phyloP scores from a whole-genome alignment of 805 yeast species.

The Lipomyces mesembrius region DNA sequence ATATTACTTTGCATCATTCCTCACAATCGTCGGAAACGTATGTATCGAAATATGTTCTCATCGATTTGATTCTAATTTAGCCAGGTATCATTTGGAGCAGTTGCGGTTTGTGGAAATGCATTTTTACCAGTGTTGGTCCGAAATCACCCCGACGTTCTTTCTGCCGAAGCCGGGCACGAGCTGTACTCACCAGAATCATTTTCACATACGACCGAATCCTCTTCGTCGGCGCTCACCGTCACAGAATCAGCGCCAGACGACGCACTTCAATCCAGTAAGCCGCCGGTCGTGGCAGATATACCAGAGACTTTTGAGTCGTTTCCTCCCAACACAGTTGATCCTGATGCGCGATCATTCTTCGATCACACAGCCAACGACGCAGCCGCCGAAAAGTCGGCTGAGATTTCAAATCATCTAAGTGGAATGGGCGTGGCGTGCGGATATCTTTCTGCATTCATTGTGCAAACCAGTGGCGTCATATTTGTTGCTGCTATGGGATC shows the following conservation, averaged over 20 bases:
- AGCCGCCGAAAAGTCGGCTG: conserved; percentile 23
- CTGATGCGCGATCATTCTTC: conserved; percentile 21
- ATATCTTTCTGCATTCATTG: conserved; percentile 68
- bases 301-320: conserved; percentile 29
- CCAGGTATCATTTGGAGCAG: conserved; percentile 68
- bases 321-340: conserved; percentile 24
- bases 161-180: not conserved
- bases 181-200: not conserved
- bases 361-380: conserved; percentile 11
- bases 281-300: conserved; percentile 4
- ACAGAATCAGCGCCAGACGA: conserved; percentile 5
- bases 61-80: not conserved
- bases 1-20: conserved; percentile 57
- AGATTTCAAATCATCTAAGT: conserved; percentile 50
- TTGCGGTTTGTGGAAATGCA: conserved; percentile 79
- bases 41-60: not conserved
- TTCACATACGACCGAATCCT: conserved; percentile 16
- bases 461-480: conserved; percentile 58
- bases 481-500: conserved; percentile 52
- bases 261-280: not conserved
- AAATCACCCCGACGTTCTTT: conserved; percentile 45
- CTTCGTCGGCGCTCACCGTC: conserved; percentile 9
- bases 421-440: conserved; percentile 77
- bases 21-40: conserved; percentile 64
- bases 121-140: conserved; percentile 65